Base-by-base conservation (phyloP, 371 early-diverging fungal genomes). In the Sporodiniella umbellata region DNA sequence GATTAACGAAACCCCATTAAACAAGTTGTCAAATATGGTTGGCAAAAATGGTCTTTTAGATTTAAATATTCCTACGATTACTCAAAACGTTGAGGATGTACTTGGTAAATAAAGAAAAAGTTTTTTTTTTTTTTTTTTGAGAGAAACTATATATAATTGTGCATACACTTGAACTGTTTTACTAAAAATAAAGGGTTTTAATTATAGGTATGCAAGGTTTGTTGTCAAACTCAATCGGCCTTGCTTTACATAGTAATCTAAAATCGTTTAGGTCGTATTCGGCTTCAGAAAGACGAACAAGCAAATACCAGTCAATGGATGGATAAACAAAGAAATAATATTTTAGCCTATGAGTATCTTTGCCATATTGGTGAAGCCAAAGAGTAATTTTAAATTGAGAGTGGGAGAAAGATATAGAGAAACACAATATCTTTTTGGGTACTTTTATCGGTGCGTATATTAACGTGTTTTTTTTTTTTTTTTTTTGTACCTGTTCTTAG, bases 321-420 rank as follows among this genome's bases (percentile, higher is more conserved):
- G 88, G 99, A 99, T 64, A 75, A 81, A 23, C 92, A 96, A 71
- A 84, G 99, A 52, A 81, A 84, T 35, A 91, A 93, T 42, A 70
- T 98, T 31, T 89, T 90, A 44, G 96, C 98, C 2, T 99, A 99
- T 71, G 99, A 99, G 68, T 99, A 99, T 60, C 81, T 99, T 11
- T 99, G 99, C 59, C 98, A 97, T 53, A 89, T 99, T 49, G 96
- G 95, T 53, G 99, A 99, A 81, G 99, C 99, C 3, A 97, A 97
- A 81, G 93, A 98, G 88, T 98, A 86, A 66, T 78, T 15, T 14
- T n/a, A 14, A 12, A 1, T 12, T 31, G 12, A 31, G n/a, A n/a
- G n/a, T 28, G 30, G 30, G 4, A n/a, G 15, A 35, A 35, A 11
- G 1, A n/a, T n/a, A 4, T 35, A 35, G 2, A 30, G 8, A 35